Base-by-base conservation (phyloP, 257 asterid species). In the Asclepias syriaca region DNA sequence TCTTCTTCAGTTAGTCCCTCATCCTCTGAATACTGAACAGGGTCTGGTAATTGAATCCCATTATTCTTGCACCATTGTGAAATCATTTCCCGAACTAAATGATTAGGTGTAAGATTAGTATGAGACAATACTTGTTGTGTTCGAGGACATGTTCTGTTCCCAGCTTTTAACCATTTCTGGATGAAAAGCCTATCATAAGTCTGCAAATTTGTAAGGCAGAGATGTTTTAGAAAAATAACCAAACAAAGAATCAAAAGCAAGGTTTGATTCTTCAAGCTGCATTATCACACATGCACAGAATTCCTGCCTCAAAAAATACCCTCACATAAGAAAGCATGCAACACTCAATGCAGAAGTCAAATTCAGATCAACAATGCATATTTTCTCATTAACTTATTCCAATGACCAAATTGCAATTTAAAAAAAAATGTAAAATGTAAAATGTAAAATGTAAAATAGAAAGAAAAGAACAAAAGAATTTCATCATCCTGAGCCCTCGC, bases 81-180 rank as follows among this genome's bases (percentile, higher is more conserved):
- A 43, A 90, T 95, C 94, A 95, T 68, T 24, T 82, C 86, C 15
- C 87, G 84, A 57, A 92, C 81, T 77, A 92, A 81, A 81, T 78
- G 84, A 80, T 95, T 95, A 5, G 98, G 96, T 0, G 91, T 88
- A 45, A 95, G 96, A 34, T 72, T 29, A 2, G 93, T 88, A 79
- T 90, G 86, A 8, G 97, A 81, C 45, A 95, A 92, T 21, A 95
- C 98, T 77, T 95, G 97, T 40, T 92, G 87, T 7, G 98, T 88
- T 53, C 54, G 72, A n/a, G 99, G 99, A 81, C 99, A 92, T 0
- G 90, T 87, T 70, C 97, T 80, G 43, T 90, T 95, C 67, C 98
- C 99, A 46, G 88, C 59, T 74, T 88, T 90, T 32, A 95, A 68
- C 98, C 97, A 90, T 79, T 86, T 92, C 72, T 86, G 88, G 78